phyloP scores from a whole-genome alignment of 2,329 filamentous ascomycete species.

The Epichloe festucae region DNA sequence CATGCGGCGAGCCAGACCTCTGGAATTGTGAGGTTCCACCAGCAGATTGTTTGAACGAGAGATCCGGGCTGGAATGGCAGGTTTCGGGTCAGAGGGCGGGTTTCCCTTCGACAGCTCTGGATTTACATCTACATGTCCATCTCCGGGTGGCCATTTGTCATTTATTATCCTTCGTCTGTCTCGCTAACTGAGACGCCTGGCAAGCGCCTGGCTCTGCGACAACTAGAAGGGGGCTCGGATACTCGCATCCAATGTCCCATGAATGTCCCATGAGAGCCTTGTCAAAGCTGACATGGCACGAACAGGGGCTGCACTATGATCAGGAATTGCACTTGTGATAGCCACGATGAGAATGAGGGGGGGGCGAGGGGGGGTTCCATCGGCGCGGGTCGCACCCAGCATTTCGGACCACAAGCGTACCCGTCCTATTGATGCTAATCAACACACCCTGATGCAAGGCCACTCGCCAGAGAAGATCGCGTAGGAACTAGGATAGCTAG shows the following conservation, averaged over 20 bases:
- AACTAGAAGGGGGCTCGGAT: slow-evolving; percentile 2
- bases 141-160: background rate
- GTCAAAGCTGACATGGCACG: slow-evolving; percentile 1
- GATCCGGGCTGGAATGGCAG: background rate
- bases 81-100: background rate
- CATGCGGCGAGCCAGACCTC: slow-evolving; percentile 2
- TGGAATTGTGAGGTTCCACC: slow-evolving; percentile 4
- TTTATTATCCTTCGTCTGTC: background rate
- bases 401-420: slow-evolving; percentile 1
- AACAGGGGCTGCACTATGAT: background rate
- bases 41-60: background rate
- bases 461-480: slow-evolving; percentile 4
- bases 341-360: background rate
- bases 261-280: background rate
- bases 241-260: slow-evolving; percentile 3
- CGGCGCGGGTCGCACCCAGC: slow-evolving; percentile 1
- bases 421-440: background rate
- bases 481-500: slow-evolving; percentile 1
- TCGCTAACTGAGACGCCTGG: slow-evolving; percentile 8
- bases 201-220: background rate
- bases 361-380: background rate
- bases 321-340: background rate
- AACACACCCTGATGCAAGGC: slow-evolving; percentile 3
- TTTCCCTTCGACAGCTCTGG: background rate
- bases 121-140: background rate